Percentiles rank a stretch among this genome's conserved stretches.
These are phyloP conservation scores for Backusella tuberculispora DNA, from an alignment of 192 early-diverging fungal species.

Conservation along the genomic window DNA sequence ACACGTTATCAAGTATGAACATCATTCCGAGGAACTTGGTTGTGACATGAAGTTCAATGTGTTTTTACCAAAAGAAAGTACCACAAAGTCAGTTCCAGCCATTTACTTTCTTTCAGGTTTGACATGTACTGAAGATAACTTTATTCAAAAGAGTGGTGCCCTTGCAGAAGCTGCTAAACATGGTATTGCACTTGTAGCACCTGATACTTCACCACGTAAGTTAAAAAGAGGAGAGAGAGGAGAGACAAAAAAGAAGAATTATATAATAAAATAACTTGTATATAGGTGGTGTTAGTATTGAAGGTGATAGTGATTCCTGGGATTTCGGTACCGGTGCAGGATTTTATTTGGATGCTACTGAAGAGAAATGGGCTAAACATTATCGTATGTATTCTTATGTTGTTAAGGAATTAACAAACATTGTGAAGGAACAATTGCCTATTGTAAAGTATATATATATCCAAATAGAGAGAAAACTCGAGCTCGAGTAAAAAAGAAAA, in stretches of 20 bases:
- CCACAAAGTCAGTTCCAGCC: slow-evolving; percentile 43
- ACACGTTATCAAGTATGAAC: slow-evolving; percentile 71
- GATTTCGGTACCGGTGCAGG: slow-evolving; percentile 72
- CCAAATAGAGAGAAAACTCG: neutral
- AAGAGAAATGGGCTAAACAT: slow-evolving; percentile 70
- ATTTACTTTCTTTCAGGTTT: slow-evolving; percentile 85
- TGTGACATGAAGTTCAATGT: slow-evolving; percentile 82
- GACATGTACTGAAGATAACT: slow-evolving; percentile 88
- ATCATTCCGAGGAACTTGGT: slow-evolving; percentile 59
- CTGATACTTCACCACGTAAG: slow-evolving; percentile 87
- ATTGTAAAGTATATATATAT: slow-evolving; percentile 55
- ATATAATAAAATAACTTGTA: neutral
- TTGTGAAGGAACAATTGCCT: slow-evolving; percentile 58
- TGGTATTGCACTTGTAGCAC: slow-evolving; percentile 77
- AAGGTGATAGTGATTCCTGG: slow-evolving; percentile 73
- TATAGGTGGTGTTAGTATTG: slow-evolving; percentile 59
- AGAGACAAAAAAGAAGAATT: neutral
- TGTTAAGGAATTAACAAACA: slow-evolving; percentile 67
- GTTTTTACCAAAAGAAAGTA: slow-evolving; percentile 65
- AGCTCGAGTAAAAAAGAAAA: neutral
- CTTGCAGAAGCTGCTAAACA: slow-evolving; percentile 63
- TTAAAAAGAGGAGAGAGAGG: neutral
- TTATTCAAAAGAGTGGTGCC: slow-evolving; percentile 84
- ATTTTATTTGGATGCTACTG: slow-evolving; percentile 79
- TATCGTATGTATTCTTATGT: slow-evolving; percentile 90